Evolutionary conservation across 208 protist species (phyloP).

Genomic region (Lotmaria passim): DNA sequence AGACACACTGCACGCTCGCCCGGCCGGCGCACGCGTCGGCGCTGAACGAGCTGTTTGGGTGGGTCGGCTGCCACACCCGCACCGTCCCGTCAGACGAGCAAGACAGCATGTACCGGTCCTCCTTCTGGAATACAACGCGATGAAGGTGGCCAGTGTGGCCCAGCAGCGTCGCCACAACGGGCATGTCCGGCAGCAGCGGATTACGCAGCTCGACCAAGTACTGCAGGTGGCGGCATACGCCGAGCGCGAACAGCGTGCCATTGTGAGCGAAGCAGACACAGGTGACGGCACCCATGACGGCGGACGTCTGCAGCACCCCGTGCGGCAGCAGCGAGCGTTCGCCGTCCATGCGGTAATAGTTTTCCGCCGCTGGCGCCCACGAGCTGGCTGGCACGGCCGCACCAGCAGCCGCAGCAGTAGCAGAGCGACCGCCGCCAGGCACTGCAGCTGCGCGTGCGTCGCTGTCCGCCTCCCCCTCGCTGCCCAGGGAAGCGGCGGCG

Average conservation of each 20-base stretch:
- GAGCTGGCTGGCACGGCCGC: slow-evolving; percentile 19
- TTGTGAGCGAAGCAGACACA: slow-evolving; percentile 64
- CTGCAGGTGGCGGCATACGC: slow-evolving; percentile 63
- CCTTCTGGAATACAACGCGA: slow-evolving; percentile 51
- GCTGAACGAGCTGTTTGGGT: slow-evolving; percentile 6
- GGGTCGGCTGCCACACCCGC: slow-evolving; percentile 52
- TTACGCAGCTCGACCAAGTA: slow-evolving; percentile 69
- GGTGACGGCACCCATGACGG: slow-evolving; percentile 59
- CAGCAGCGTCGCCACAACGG: slow-evolving; percentile 40
- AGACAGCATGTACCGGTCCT: slow-evolving; percentile 62
- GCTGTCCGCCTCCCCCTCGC: neutral
- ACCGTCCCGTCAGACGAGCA: slow-evolving; percentile 82
- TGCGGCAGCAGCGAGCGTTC: slow-evolving; percentile 73
- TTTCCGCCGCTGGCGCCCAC: slow-evolving; percentile 24
- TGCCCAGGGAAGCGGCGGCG: too few relatives aligned
- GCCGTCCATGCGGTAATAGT: slow-evolving; percentile 52
- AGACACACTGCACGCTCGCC: slow-evolving; percentile 37
- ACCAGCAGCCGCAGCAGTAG: too few relatives aligned
- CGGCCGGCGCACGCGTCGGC: neutral
- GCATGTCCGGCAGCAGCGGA: slow-evolving; percentile 38
- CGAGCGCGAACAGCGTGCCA: slow-evolving; percentile 52
- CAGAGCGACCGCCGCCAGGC: too few relatives aligned
- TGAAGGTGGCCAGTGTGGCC: slow-evolving; percentile 79
- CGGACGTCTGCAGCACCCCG: slow-evolving; percentile 45
- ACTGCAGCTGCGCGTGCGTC: neutral